Percentiles rank a stretch among this genome's conserved stretches.
Evolutionary conservation across 1,139 yeast genomes (phyloP).

Genomic region (Pichia sp.): DNA sequence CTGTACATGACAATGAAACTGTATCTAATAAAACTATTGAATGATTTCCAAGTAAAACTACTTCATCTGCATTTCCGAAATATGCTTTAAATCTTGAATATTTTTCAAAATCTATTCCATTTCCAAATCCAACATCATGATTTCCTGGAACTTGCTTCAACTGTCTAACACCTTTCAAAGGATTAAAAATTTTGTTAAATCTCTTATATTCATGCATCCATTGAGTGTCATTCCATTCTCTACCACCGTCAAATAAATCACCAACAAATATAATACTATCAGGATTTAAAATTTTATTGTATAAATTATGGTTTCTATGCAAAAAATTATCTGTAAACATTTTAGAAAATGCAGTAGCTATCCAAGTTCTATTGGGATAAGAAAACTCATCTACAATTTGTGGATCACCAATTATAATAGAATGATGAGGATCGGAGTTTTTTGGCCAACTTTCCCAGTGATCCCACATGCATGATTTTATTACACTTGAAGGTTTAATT

Average conservation of each 20-base stretch:
- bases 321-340: slow-evolving; percentile 67
- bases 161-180: slow-evolving; percentile 36
- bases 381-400: slow-evolving; percentile 56
- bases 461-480: slow-evolving; percentile 55
- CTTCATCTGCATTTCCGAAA: slow-evolving; percentile 66
- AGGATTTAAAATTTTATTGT: slow-evolving; percentile 60
- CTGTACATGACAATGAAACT: slow-evolving; percentile 61
- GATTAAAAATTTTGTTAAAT: slow-evolving; percentile 58
- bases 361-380: slow-evolving; percentile 50
- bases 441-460: slow-evolving; percentile 54
- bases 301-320: slow-evolving; percentile 63
- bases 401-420: slow-evolving; percentile 66
- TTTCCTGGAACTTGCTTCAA: slow-evolving; percentile 74
- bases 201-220: slow-evolving; percentile 75
- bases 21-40: slow-evolving; percentile 74
- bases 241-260: slow-evolving; percentile 91
- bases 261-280: slow-evolving; percentile 78
- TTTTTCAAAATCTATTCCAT: slow-evolving; percentile 48
- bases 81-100: slow-evolving; percentile 57
- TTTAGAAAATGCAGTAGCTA: slow-evolving; percentile 42
- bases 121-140: slow-evolving; percentile 92
- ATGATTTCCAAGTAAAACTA: slow-evolving; percentile 62
- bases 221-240: slow-evolving; percentile 67
- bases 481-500: slow-evolving; percentile 41
- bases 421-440: slow-evolving; percentile 42